Base-by-base conservation (phyloP, 106 monocot genomes). In the Alisma plantagoaquatica region DNA sequence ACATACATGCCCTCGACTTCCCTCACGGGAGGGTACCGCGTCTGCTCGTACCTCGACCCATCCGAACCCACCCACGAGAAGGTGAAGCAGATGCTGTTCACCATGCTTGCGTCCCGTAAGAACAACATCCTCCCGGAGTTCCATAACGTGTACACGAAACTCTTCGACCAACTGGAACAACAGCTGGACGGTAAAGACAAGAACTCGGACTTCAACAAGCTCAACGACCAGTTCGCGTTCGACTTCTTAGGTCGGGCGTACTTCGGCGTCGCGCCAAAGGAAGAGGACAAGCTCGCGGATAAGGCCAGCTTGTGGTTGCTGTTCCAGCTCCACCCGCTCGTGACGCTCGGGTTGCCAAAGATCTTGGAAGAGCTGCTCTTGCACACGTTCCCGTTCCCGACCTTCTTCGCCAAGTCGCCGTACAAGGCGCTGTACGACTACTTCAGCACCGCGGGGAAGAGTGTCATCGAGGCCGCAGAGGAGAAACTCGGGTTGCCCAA, bases 1-100 rank as follows among this genome's bases (percentile, higher is more conserved):
- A 73, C 60, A 12, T 76, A 61, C 69, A 57, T 73, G 51, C 81
- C 81, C 46, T 65, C 81, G 18, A 55, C 73, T 11, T 19, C 25
- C 6, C 53, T 76, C 73, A 82, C 72, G 30, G 81, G 81, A 15
- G 72, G 75, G 19, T 53, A 65, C 65, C 76, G 81, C 3, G 64
- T 69, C 64, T 76, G 72, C 56, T 54, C 81, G 54, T 72, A 81
- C 65, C 81, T 81, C 50, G 81, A 82, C 51, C 69, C 81, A 0
- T 73, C 81, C 30, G 76, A 82, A n/a, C 55, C 55, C 31, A 70
- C 22, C 51, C 81, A 76, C 55, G 38, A 64, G 16, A 65, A 57
- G 28, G 23, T 73, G 43, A 82, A 82, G 38, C 59, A 44, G 45
- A 43, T 69, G 38, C 75, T 76, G 33, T 57, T 81, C 51, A 67